Evolutionary conservation across 371 early-diverging fungal species (phyloP).

Genomic region (Astathelohania contejeani): DNA sequence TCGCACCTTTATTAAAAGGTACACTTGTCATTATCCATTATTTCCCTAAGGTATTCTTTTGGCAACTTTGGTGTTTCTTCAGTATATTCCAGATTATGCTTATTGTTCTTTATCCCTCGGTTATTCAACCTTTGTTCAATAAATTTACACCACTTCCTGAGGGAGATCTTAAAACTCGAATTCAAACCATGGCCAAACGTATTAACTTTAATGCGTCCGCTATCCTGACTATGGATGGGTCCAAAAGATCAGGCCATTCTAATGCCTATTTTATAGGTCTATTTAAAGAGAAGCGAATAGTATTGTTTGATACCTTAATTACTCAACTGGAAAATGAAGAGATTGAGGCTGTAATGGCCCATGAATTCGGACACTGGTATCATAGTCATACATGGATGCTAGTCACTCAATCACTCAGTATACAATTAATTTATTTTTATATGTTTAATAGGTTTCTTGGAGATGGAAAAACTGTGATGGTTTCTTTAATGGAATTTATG

Average conservation of each 20-base stretch:
- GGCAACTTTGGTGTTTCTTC: constrained; percentile 71
- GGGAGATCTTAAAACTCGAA: constrained; percentile 63
- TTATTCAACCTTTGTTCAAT: constrained; percentile 91
- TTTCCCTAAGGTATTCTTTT: constrained; percentile 65
- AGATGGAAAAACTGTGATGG: constrained; percentile 3
- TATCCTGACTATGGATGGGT: constrained; percentile 81
- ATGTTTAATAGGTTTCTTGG: constrained; percentile 6
- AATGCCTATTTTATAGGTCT: constrained; percentile 72
- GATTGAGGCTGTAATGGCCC: constrained; percentile 67
- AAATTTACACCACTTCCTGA: constrained; percentile 71
- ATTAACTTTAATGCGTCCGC: constrained; percentile 78
- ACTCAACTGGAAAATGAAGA: constrained; percentile 61
- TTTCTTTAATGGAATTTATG: constrained; percentile 2
- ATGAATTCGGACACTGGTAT: constrained; percentile 91
- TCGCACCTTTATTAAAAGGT: constrained; percentile 53
- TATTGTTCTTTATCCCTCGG: constrained; percentile 72
- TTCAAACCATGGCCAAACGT: constrained; percentile 65
- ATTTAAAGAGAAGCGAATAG: constrained; percentile 84
- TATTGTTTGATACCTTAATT: constrained; percentile 78
- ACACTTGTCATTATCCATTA: constrained; percentile 60
- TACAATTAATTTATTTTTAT: constrained; percentile 21
- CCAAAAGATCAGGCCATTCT: constrained; percentile 72
- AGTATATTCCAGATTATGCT: constrained; percentile 69
- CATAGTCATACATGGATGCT: constrained; percentile 63
- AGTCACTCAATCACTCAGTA: constrained; percentile 57